Evolutionary conservation across 352 stramenopile genomes (phyloP), one percentile per base, ranked within the genome.

Genomic region (Pythium guiyangense): DNA sequence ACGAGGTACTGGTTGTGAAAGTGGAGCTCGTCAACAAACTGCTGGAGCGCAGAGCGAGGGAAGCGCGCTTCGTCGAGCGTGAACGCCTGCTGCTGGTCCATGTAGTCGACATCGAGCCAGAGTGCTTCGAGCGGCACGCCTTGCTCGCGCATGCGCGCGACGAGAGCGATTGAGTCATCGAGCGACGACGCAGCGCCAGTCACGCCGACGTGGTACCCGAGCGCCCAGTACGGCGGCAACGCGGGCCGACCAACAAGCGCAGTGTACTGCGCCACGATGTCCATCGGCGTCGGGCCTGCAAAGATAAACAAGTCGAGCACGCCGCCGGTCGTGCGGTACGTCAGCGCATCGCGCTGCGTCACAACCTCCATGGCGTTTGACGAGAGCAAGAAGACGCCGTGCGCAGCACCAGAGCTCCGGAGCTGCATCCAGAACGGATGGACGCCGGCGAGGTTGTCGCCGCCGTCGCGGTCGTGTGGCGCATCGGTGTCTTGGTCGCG

Each of bases 301-400:
- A 96, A 93, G 0, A 96, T 60, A 50, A 86, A 88, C 3, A 96
- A 66, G 52, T 97, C 88, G 6, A 96, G 29, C 27, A 97, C 64
- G 26, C 88, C 88, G 27, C 88, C 88, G 0, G 82, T 89, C 0
- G 83, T 62, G 6, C 86, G 82, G 59, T 91, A 95, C 17, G 86
- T 94, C 15, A 96, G 54, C 6, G 84, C 77, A 25, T 74, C 43
- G 2, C 63, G 61, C 45, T 83, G 82, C 20, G 80, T 72, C 34
- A 90, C 68, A 2, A 92, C 82, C 59, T 97, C 88, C 79, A 97
- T 93, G 2, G 84, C 88, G 42, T 96, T 96, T 0, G 81, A 88
- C 39, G 86, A 91, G 1, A 81, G 58, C 50, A 97, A 56, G 39
- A 93, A 93, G 18, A 92, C 58, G 5, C 87, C 88, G 39, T 96